Evolutionary conservation across 345 rosid species (phyloP).

Genomic region (Carallia pectinifolia): DNA sequence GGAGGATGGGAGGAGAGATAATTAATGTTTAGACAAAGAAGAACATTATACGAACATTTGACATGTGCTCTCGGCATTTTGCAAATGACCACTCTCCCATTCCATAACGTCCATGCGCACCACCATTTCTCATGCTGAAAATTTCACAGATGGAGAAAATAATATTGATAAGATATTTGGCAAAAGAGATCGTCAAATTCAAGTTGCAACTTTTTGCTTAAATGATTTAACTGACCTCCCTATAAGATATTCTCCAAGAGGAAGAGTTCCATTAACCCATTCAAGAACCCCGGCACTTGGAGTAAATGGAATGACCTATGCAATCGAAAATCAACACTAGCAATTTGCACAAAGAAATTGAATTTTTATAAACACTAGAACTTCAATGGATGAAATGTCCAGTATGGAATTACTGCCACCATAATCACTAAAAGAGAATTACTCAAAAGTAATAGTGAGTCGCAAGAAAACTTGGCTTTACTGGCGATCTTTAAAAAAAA

Average conservation of each 20-base stretch:
- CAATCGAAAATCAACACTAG: constrained; percentile 23
- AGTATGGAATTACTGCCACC: background rate
- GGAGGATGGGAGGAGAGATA: too few relatives aligned
- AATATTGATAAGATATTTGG: constrained; percentile 10
- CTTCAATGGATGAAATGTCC: background rate
- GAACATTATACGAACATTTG: constrained; percentile 50
- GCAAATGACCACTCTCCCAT: constrained; percentile 73
- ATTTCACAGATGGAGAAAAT: constrained; percentile 16
- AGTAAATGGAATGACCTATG: constrained; percentile 92
- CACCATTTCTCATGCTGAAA: constrained; percentile 78
- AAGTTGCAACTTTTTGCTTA: constrained; percentile 1
- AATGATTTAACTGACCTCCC: constrained; percentile 62
- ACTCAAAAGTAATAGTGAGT: background rate
- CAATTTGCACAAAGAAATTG: background rate
- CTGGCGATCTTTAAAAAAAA: background rate
- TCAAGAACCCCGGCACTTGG: constrained; percentile 99
- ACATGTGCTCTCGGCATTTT: constrained; percentile 82
- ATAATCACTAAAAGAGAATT: background rate
- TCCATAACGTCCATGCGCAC: constrained; percentile 92
- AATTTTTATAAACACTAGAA: background rate
- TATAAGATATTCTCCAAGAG: constrained; percentile 90
- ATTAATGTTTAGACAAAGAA: too few relatives aligned
- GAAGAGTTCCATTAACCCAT: constrained; percentile 97
- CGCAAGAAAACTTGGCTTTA: background rate
- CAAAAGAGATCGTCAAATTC: background rate